These are phyloP conservation scores for Penicillium digitatum DNA, from an alignment of 2,329 filamentous ascomycete species.

Conservation along the genomic window DNA sequence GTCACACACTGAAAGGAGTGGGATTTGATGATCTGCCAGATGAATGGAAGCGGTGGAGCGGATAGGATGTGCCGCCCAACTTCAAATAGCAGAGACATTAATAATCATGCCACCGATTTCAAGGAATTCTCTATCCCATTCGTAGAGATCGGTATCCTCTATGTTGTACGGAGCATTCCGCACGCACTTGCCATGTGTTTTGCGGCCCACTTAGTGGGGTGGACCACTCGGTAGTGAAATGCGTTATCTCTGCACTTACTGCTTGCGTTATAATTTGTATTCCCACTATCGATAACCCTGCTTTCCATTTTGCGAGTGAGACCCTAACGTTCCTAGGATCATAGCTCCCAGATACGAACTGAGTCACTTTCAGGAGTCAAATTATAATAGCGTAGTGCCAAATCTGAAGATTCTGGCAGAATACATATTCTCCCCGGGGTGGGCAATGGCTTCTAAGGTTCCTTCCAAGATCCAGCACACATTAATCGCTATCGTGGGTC, in stretches of 20 bases:
- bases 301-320: not conserved
- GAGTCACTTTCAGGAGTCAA: not conserved
- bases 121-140: too few relatives aligned
- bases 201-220: too few relatives aligned
- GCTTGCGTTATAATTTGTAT: not conserved
- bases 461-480: not conserved
- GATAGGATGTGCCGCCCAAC: too few relatives aligned
- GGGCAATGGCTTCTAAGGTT: not conserved
- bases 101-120: too few relatives aligned
- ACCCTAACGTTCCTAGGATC: not conserved
- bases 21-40: too few relatives aligned
- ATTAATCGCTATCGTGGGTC: not conserved
- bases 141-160: too few relatives aligned
- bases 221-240: not conserved
- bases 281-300: not conserved
- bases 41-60: too few relatives aligned
- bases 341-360: not conserved
- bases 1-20: too few relatives aligned
- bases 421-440: not conserved
- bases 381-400: not conserved
- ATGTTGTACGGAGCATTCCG: too few relatives aligned
- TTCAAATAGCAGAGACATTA: too few relatives aligned
- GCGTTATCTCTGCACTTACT: not conserved
- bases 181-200: not conserved
- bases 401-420: not conserved